These are phyloP conservation scores for Kalanchoe fedtschenkoi DNA, from an alignment of 164 flowering plant genomes.

Conservation along the genomic window DNA sequence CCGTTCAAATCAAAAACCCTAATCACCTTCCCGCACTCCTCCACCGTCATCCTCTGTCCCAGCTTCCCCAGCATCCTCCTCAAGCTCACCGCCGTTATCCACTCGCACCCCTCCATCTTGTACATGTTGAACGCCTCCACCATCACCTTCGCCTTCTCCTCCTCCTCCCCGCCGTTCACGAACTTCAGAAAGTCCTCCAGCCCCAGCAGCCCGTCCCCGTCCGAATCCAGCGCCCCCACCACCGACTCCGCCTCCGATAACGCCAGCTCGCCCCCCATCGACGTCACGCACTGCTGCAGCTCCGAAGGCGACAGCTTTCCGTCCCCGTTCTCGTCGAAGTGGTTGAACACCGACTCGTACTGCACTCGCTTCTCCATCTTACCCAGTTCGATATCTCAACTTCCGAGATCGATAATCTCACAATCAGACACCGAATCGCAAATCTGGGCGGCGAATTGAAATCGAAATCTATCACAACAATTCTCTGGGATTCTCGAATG, in stretches of 20 bases:
- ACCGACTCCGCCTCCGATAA: conserved; percentile 21
- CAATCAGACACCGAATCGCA: background rate
- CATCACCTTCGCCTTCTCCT: conserved; percentile 26
- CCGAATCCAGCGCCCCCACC: conserved; percentile 18
- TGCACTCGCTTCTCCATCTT: conserved; percentile 21
- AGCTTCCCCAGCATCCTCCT: conserved; percentile 27
- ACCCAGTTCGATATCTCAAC: no score
- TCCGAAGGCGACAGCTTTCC: conserved; percentile 29
- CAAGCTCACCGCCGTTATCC: conserved; percentile 33
- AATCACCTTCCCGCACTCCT: conserved; percentile 34
- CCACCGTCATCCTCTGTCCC: conserved; percentile 19
- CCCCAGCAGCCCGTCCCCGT: conserved; percentile 29
- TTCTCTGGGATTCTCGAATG: background rate
- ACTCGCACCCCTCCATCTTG: conserved; percentile 24
- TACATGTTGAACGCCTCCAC: conserved; percentile 40
- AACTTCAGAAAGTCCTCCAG: conserved; percentile 27
- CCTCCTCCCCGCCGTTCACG: conserved; percentile 23
- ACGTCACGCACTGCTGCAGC: conserved; percentile 17
- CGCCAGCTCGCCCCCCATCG: conserved; percentile 19
- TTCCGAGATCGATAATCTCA: no score
- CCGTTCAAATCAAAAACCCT: conserved; percentile 37
- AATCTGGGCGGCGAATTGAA: background rate
- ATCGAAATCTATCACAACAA: background rate
- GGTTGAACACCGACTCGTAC: conserved; percentile 25
- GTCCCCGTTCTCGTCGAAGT: conserved; percentile 25